Percentiles rank a stretch among this genome's conserved stretches.
phyloP scores from a whole-genome alignment of 1,284 basidiomycete species.

The Microbotryum saponariae region DNA sequence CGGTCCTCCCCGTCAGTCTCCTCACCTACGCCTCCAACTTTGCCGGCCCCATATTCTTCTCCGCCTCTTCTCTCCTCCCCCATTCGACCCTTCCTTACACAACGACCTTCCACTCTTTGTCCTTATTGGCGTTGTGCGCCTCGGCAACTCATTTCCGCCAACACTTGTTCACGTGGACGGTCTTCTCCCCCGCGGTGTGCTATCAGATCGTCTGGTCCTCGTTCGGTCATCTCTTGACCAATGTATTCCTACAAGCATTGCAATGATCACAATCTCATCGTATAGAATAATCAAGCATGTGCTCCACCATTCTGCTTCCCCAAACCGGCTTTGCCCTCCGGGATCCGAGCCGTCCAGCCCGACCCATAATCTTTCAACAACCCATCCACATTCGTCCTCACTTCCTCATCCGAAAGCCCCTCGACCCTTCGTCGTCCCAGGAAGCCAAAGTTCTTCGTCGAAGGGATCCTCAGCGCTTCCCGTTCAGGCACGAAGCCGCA shows the following conservation, averaged over 20 bases:
- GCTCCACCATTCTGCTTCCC: neutral
- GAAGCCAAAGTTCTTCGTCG: slow-evolving; percentile 85
- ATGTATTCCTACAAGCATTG: slow-evolving; percentile 3
- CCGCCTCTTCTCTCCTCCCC: slow-evolving; percentile 1
- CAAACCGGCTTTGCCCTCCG: slow-evolving; percentile 24
- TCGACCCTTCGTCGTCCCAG: slow-evolving; percentile 53
- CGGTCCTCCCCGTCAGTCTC: slow-evolving; percentile 23
- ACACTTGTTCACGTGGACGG: slow-evolving; percentile 32
- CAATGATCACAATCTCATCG: neutral
- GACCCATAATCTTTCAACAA: slow-evolving; percentile 51
- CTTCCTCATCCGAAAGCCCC: slow-evolving; percentile 16
- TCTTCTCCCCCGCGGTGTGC: slow-evolving; percentile 31
- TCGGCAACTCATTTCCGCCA: slow-evolving; percentile 24
- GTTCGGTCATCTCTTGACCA: slow-evolving; percentile 13
- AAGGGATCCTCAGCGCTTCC: slow-evolving; percentile 80
- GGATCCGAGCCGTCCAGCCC: slow-evolving; percentile 23
- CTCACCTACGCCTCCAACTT: slow-evolving; percentile 33
- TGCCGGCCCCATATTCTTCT: slow-evolving; percentile 25
- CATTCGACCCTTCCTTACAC: neutral
- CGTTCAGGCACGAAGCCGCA: slow-evolving; percentile 82
- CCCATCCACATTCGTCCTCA: slow-evolving; percentile 39
- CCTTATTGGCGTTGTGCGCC: slow-evolving; percentile 12
- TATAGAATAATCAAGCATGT: neutral
- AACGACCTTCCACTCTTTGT: slow-evolving; percentile 12
- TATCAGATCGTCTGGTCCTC: slow-evolving; percentile 21